Evolutionary conservation across 768 basidiomycete species (phyloP).

Genomic region (Auricularia sp.): DNA sequence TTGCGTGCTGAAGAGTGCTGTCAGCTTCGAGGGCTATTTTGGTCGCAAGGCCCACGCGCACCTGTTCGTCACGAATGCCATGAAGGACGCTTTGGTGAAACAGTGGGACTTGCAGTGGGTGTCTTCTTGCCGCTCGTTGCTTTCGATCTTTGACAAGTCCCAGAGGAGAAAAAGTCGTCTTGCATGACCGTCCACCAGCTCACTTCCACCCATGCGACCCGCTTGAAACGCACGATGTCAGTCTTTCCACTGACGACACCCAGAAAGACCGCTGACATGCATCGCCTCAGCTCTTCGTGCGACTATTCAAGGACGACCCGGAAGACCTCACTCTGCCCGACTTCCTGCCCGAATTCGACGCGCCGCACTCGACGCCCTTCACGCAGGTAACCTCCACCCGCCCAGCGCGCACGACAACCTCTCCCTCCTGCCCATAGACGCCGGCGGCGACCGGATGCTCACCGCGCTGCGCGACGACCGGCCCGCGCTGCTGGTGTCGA

Average conservation of each 20-base stretch:
- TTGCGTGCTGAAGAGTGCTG: neutral
- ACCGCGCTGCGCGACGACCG: conserved; percentile 58
- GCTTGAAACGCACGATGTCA: conserved; percentile 68
- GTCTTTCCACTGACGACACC: conserved; percentile 4
- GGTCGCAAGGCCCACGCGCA: conserved; percentile 80
- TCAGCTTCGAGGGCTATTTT: conserved; percentile 77
- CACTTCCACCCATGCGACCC: conserved; percentile 67
- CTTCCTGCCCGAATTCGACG: conserved; percentile 44
- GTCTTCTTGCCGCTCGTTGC: neutral
- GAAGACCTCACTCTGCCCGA: conserved; percentile 12
- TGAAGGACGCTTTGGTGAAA: conserved; percentile 59
- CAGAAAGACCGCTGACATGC: neutral
- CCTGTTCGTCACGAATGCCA: conserved; percentile 84
- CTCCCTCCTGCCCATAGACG: conserved; percentile 9
- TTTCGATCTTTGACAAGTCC: conserved; percentile 4
- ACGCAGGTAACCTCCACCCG: conserved; percentile 33
- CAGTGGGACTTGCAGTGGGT: conserved; percentile 74
- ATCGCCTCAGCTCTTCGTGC: conserved; percentile 23
- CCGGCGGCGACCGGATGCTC: conserved; percentile 16
- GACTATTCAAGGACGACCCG: conserved; percentile 9
- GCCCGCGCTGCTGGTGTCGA: conserved; percentile 80
- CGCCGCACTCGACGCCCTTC: conserved; percentile 53
- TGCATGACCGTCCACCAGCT: conserved; percentile 85
- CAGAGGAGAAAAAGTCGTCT: conserved; percentile 69
- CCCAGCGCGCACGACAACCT: conserved; percentile 1